Conservation (phyloP, 345 rosid genomes). For the Gossypium thurberi region DNA sequence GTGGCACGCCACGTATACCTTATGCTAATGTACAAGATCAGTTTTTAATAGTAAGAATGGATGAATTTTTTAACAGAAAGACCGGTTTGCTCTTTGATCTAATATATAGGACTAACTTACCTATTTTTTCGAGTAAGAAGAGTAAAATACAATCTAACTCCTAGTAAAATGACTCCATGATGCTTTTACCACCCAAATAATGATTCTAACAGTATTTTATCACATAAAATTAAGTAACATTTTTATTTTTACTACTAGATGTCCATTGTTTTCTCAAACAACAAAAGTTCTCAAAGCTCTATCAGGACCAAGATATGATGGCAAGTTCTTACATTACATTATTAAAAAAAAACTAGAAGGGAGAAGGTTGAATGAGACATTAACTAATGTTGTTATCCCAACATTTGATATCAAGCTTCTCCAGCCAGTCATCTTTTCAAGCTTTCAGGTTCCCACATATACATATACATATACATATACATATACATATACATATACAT, state of each 20-base stretch:
- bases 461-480: background rate
- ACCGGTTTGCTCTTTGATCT: too few relatives aligned
- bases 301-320: conserved; percentile 54
- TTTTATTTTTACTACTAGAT: background rate
- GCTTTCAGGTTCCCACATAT: conserved; percentile 31
- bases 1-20: too few relatives aligned
- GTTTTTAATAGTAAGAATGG: too few relatives aligned
- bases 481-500: too few relatives aligned
- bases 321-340: conserved; percentile 39
- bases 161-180: accelerated
- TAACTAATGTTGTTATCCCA: background rate
- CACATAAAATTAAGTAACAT: background rate
- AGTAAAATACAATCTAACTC: accelerated
- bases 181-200: background rate
- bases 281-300: conserved; percentile 32
- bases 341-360: conserved; percentile 22
- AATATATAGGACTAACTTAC: too few relatives aligned
- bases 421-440: background rate
- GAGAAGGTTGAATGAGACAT: background rate
- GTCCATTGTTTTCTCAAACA: conserved; percentile 24
- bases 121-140: too few relatives aligned
- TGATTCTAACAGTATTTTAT: too few relatives aligned
- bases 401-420: background rate
- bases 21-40: too few relatives aligned
- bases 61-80: too few relatives aligned